Evolutionary conservation across 768 basidiomycete species (phyloP).

Genomic region (Mycena haematopus): DNA sequence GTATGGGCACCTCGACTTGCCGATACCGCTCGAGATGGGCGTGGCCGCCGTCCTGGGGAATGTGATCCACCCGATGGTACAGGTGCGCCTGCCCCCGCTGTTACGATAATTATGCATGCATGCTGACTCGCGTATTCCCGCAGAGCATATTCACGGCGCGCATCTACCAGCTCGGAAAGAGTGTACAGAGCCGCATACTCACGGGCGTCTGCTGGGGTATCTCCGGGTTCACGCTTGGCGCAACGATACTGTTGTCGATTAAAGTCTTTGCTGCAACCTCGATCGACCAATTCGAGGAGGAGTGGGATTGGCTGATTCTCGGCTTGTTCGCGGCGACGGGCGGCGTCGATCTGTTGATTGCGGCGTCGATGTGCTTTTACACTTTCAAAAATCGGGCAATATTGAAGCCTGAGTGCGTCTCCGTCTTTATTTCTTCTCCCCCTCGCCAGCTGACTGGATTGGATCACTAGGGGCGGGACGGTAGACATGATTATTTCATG

Average conservation of each 20-base stretch:
- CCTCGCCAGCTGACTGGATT: not conserved
- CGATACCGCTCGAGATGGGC: constrained; percentile 22
- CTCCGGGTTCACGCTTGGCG: constrained; percentile 24
- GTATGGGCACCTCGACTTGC: constrained; percentile 25
- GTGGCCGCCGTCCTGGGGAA: constrained; percentile 27
- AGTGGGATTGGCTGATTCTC: constrained; percentile 28
- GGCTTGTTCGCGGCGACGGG: constrained; percentile 19
- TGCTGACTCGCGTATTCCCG: not conserved
- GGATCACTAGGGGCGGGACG: constrained; percentile 1
- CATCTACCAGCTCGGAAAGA: constrained; percentile 25
- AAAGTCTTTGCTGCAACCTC: constrained; percentile 19
- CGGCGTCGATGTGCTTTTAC: constrained; percentile 20
- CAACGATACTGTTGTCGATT: constrained; percentile 20
- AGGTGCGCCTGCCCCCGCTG: constrained; percentile 8
- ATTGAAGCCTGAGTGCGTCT: constrained; percentile 16
- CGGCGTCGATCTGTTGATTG: constrained; percentile 21
- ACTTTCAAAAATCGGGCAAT: constrained; percentile 13
- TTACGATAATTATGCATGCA: not conserved
- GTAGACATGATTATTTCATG: constrained; percentile 22
- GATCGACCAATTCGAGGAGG: constrained; percentile 19
- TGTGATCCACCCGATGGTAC: constrained; percentile 26
- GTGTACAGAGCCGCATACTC: constrained; percentile 11
- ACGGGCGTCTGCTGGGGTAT: constrained; percentile 23
- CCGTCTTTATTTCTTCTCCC: not conserved
- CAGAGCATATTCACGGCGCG: constrained; percentile 28